Base-by-base conservation (phyloP, 2,329 filamentous ascomycete species). In the Cladosporium velox region DNA sequence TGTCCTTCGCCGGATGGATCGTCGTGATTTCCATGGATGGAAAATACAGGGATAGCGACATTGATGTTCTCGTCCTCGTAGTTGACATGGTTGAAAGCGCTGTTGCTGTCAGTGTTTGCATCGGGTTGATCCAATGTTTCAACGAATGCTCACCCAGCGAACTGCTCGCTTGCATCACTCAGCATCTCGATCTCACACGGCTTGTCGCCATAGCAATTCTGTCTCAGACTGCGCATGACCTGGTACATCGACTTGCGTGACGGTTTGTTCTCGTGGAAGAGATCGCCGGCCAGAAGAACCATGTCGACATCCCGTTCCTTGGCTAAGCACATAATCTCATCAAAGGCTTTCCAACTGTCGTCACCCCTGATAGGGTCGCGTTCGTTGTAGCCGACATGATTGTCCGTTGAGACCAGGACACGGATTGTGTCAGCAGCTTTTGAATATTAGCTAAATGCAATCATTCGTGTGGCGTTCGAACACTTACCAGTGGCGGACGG, bases 51-150 rank as follows among this genome's bases (percentile, higher is more conserved):
- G 65, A 98, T 97, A 1, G 93, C 92, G 67, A 99, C 88, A 74
- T 99, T 99, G 78, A 99, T 97, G 73, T 99, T 92, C 28, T 92
- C 88, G 74, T 99, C 95, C 78, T 98, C 93, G 79, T 99, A 99
- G 79, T 99, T 99, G 79, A 97, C 94, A 77, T 97, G 91, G 59
- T 92, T 90, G 75, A 97, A 96, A 0, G 92, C 89, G 7, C 83
- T 82, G 64, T 15, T 3, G 44, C 15, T 65, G 64, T 72, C 55
- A 71, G 69, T 47, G 35, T 30, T n/a, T 28, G 61, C 35, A 18
- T 15, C 15, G 12, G n/a, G 14, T 10, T 1, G n/a, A 47, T 10
- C 18, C 10, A 15, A 21, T 15, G 28, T 30, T n/a, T 21, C 59
- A 38, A 34, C 2, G 8, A 18, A 21, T 26, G 62, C 70, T 67